Evolutionary conservation across 371 early-diverging fungal species (phyloP).

Genomic region (Encephalitozoon hellem): DNA sequence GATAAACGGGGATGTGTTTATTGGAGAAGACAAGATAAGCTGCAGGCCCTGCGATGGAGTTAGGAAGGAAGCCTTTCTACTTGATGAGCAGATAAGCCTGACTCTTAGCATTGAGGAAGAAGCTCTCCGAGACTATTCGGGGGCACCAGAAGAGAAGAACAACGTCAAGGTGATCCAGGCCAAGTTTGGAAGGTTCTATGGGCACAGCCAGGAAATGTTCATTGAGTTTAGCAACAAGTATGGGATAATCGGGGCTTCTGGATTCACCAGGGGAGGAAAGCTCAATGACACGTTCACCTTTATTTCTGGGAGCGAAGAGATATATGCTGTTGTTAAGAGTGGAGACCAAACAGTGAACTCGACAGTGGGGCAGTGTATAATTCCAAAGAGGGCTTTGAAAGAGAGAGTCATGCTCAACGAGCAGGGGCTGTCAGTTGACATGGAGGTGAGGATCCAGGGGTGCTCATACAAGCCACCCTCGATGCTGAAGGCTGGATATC

Average conservation of each 20-base stretch:
- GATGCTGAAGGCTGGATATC: slow-evolving; percentile 24
- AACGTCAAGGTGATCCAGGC: slow-evolving; percentile 44
- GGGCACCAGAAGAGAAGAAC: not conserved
- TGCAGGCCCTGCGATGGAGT: not conserved
- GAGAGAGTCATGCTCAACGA: slow-evolving; percentile 26
- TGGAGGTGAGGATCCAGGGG: slow-evolving; percentile 11
- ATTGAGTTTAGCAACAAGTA: slow-evolving; percentile 27
- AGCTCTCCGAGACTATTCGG: slow-evolving; percentile 15
- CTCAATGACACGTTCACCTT: slow-evolving; percentile 35
- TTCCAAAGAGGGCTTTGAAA: slow-evolving; percentile 37
- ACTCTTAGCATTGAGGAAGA: slow-evolving; percentile 22
- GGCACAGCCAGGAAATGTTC: slow-evolving; percentile 31
- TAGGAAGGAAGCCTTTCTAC: slow-evolving; percentile 1
- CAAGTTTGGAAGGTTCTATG: slow-evolving; percentile 38
- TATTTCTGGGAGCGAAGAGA: slow-evolving; percentile 24
- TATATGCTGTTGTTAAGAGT: slow-evolving; percentile 31
- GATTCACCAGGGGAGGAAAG: slow-evolving; percentile 17
- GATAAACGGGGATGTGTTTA: slow-evolving; percentile 46
- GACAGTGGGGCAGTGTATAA: slow-evolving; percentile 25
- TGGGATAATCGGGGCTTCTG: not conserved
- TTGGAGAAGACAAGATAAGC: slow-evolving; percentile 37
- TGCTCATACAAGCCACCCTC: slow-evolving; percentile 10
- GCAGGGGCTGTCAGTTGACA: slow-evolving; percentile 8
- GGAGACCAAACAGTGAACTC: slow-evolving; percentile 18
- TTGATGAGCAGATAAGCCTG: slow-evolving; percentile 38